Base-by-base conservation (phyloP, 805 yeast species). In the Starmerella apicola region DNA sequence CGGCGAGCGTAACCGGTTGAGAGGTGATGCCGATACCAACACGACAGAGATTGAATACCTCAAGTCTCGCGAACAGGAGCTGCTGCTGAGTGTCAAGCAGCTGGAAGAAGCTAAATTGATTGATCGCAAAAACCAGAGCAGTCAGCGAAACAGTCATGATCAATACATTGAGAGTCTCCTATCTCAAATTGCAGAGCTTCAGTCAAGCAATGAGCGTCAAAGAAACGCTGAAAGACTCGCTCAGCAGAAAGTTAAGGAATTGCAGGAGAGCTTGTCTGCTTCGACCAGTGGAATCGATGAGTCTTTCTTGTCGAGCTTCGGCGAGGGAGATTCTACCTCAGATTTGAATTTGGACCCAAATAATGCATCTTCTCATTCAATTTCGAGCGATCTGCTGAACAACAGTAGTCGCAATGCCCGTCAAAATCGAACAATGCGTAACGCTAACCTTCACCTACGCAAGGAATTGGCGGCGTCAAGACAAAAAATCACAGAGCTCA, bases 41-140 rank as follows among this genome's bases (percentile, higher is more conserved):
- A 9, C 47, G 49, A 3, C 45, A 44, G 24, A 44, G 39, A 34
- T 49, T 15, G 57, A 50, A 13, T 44, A 45, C 19, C 48, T 57
- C 17, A 49, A 49, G 32, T 39, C 41, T 15, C 60, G 57, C 16
- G 38, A 32, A 8, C 24, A 19, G 5, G 46, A 39, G 20, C 33
- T 41, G 17, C 12, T 16, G 31, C 13, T 28, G 2, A 28, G 13
- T 6, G 16, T 42, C 16, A 31, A 27, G 23, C 23, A 21, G 4
- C 37, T 28, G 10, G 27, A 38, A 13, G 32, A 39, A 22, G 36
- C 36, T 17, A 43, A 40, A 1, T 13, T 15, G 2, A 32, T 34
- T 13, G 39, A 39, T 2, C 39, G 30, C 12, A 37, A 24, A 23
- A 5, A 19, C 4, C 17, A 20, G 12, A 32, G 38, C 15, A 38